A percentile compares a stretch with the other conserved stretches of the same genome.
Conservation (phyloP, 805 yeast genomes). For the Suhomyces pyralidae region DNA sequence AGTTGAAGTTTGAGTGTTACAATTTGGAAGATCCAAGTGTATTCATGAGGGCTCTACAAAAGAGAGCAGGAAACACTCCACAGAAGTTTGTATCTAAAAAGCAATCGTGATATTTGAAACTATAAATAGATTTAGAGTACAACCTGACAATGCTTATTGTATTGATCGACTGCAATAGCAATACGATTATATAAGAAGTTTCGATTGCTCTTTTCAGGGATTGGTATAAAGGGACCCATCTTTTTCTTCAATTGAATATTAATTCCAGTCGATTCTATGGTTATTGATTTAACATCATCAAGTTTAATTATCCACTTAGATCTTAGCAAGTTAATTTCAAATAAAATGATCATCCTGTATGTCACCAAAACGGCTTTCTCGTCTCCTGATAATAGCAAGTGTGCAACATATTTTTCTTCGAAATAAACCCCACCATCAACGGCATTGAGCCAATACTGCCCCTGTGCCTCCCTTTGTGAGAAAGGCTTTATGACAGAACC, state of each 20-base stretch:
- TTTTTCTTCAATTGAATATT: slow-evolving; percentile 57
- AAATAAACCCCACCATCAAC: slow-evolving; percentile 77
- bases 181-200: slow-evolving; percentile 67
- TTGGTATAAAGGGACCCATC: slow-evolving; percentile 65
- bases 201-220: slow-evolving; percentile 64
- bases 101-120: slow-evolving; percentile 4
- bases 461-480: slow-evolving; percentile 82
- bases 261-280: slow-evolving; percentile 78
- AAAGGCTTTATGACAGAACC: slow-evolving; percentile 76
- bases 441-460: slow-evolving; percentile 86
- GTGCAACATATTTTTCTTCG: slow-evolving; percentile 79
- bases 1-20: slow-evolving; percentile 55
- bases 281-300: slow-evolving; percentile 63
- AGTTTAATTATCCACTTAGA: slow-evolving; percentile 72
- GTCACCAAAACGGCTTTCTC: slow-evolving; percentile 78
- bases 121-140: slow-evolving; percentile 17
- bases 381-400: slow-evolving; percentile 76
- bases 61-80: slow-evolving; percentile 42
- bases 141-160: slow-evolving; percentile 67
- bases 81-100: slow-evolving; percentile 7
- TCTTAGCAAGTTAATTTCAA: slow-evolving; percentile 57
- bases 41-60: slow-evolving; percentile 44
- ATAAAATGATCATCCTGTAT: slow-evolving; percentile 62
- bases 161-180: slow-evolving; percentile 76
- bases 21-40: slow-evolving; percentile 42